These are phyloP conservation scores for Nicotiana otophora DNA, from an alignment of 257 asterid genomes.

Conservation along the genomic window DNA sequence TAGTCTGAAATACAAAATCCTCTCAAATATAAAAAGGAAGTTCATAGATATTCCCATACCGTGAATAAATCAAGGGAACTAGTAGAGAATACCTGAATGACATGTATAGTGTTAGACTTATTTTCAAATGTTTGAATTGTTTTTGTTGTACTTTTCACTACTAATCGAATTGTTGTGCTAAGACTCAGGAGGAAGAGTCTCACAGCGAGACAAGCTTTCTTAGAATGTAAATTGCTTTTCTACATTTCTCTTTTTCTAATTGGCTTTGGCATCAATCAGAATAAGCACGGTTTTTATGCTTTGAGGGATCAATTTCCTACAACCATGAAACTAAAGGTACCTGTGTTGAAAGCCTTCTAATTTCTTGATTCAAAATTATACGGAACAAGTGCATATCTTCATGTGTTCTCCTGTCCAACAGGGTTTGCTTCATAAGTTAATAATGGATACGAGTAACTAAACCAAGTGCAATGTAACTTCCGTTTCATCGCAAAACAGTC, in stretches of 20 bases:
- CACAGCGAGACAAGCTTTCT: background rate
- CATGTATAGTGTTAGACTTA: background rate
- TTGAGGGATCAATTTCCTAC: background rate
- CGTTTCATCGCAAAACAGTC: background rate
- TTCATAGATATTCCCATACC: background rate
- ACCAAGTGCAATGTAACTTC: background rate
- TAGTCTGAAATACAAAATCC: background rate
- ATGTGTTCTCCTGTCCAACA: conserved; percentile 59
- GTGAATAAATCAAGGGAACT: background rate
- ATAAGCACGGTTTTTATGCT: conserved; percentile 4
- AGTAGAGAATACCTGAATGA: background rate
- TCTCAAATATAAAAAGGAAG: background rate
- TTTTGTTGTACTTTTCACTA: background rate
- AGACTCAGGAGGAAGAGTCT: background rate
- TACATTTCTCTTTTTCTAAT: background rate
- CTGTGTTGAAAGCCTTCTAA: conserved; percentile 85
- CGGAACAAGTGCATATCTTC: conserved; percentile 76
- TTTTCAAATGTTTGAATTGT: background rate
- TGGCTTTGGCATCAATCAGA: background rate
- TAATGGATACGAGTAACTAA: background rate
- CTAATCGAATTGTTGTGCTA: background rate
- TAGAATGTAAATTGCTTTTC: background rate
- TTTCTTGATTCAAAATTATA: conserved; percentile 81
- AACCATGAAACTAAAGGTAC: conserved; percentile 23
- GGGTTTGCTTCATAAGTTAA: background rate